Conservation (phyloP, 495 filamentous ascomycete genomes). For the Aspergillus biplanus region DNA sequence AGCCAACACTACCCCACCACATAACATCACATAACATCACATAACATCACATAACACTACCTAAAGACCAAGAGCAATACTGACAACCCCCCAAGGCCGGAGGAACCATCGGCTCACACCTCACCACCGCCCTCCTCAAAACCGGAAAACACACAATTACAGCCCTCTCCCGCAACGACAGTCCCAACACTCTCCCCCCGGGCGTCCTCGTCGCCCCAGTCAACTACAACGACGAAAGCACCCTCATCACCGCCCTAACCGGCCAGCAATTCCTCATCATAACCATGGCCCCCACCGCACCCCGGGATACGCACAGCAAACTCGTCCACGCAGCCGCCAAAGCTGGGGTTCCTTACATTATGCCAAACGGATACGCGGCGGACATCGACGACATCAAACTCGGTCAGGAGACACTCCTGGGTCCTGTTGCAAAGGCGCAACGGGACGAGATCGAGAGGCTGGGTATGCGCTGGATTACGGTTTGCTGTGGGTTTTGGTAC, state of each 20-base stretch:
- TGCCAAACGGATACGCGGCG: constrained; percentile 64
- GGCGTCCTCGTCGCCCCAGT: constrained; percentile 47
- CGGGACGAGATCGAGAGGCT: constrained; percentile 45
- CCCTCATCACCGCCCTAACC: constrained; percentile 50
- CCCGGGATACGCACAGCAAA: constrained; percentile 44
- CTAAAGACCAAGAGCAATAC: constrained; percentile 9
- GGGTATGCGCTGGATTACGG: constrained; percentile 51
- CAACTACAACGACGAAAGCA: constrained; percentile 50
- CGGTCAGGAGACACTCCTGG: constrained; percentile 33
- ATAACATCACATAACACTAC: no score
- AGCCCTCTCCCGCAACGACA: constrained; percentile 52
- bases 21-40: no score
- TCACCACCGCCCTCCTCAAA: constrained; percentile 52
- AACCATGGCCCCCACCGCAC: constrained; percentile 48
- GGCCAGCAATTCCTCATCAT: constrained; percentile 65
- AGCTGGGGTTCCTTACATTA: constrained; percentile 62
- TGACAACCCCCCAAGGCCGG: constrained; percentile 46
- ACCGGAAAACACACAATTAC: constrained; percentile 56
- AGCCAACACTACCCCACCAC: constrained; percentile 6
- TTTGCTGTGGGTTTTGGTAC: constrained; percentile 57
- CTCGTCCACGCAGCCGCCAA: constrained; percentile 63
- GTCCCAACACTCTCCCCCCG: constrained; percentile 40
- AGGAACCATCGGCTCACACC: constrained; percentile 58
- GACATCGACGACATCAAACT: constrained; percentile 44
- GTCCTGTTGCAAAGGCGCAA: constrained; percentile 5